Evolutionary conservation across 2,329 filamentous ascomycete genomes (phyloP).

Genomic region (Cladophialophora psammophila): DNA sequence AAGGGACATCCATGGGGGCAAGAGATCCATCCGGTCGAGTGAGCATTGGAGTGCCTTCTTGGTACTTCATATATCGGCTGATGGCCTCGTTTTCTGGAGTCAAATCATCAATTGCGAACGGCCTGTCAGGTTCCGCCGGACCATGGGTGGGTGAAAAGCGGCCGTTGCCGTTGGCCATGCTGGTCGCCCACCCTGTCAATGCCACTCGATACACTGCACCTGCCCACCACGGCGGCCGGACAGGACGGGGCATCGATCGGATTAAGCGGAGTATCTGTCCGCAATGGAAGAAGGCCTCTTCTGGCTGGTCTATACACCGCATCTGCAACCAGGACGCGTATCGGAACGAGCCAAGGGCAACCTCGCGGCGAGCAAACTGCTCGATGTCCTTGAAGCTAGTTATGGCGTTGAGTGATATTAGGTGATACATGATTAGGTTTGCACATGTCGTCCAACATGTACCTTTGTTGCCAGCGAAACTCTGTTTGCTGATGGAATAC

Average conservation of each 20-base stretch:
- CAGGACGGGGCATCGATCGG: constrained; percentile 64
- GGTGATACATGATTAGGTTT: constrained; percentile 73
- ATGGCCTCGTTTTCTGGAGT: constrained; percentile 60
- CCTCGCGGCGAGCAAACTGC: constrained; percentile 68
- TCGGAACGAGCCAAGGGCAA: constrained; percentile 63
- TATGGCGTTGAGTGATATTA: constrained; percentile 73
- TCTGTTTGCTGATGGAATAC: constrained; percentile 69
- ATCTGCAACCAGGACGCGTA: constrained; percentile 64
- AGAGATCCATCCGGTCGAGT: constrained; percentile 59
- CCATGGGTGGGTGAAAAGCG: constrained; percentile 45
- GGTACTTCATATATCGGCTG: constrained; percentile 60
- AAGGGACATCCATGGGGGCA: constrained; percentile 57
- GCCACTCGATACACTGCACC: constrained; percentile 72
- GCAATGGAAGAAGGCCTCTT: constrained; percentile 71
- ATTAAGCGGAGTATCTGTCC: constrained; percentile 71
- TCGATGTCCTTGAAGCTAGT: constrained; percentile 74
- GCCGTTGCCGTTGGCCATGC: constrained; percentile 57
- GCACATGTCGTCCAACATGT: constrained; percentile 67
- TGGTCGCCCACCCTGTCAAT: constrained; percentile 69
- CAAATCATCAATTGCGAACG: constrained; percentile 60
- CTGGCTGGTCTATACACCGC: constrained; percentile 68
- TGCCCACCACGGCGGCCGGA: constrained; percentile 75
- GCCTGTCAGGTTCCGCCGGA: constrained; percentile 46
- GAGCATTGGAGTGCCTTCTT: constrained; percentile 61
- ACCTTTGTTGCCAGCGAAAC: constrained; percentile 62